A percentile compares a stretch with the other conserved stretches of the same genome.
phyloP scores from a whole-genome alignment of 192 early-diverging fungal species.

The Geosiphon pyriformis region DNA sequence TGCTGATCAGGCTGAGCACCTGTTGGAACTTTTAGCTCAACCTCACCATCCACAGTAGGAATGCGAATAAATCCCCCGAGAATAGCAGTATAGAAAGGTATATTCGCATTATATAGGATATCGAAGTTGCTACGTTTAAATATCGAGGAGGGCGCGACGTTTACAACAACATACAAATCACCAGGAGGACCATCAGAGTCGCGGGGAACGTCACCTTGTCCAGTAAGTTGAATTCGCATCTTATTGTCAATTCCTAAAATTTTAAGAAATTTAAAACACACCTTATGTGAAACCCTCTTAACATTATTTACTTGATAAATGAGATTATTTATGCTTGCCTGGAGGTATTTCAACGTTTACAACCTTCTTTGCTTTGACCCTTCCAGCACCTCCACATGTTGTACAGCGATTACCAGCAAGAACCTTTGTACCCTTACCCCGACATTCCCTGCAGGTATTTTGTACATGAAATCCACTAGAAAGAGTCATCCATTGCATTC shows the following conservation, averaged over 20 bases:
- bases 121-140: constrained; percentile 84
- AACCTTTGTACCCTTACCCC: constrained; percentile 73
- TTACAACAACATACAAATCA: constrained; percentile 81
- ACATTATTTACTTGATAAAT: background rate
- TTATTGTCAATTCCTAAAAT: constrained; percentile 69
- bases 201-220: constrained; percentile 79
- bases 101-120: constrained; percentile 62
- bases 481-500: constrained; percentile 72
- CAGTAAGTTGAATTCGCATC: constrained; percentile 68
- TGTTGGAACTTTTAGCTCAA: constrained; percentile 79
- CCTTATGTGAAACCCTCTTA: background rate
- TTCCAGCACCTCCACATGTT: constrained; percentile 76
- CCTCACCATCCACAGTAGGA: constrained; percentile 93
- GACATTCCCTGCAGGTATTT: constrained; percentile 76
- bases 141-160: constrained; percentile 60
- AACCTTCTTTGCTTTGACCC: constrained; percentile 65
- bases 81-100: constrained; percentile 84
- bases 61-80: constrained; percentile 83
- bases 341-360: constrained; percentile 77
- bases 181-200: constrained; percentile 68
- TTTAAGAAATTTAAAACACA: background rate
- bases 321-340: constrained; percentile 28
- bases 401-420: constrained; percentile 61
- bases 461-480: constrained; percentile 88
- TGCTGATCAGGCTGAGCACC: constrained; percentile 90